These are phyloP conservation scores for Plasmodium relictum DNA, from an alignment of 169 alveolate genomes.

Conservation along the genomic window DNA sequence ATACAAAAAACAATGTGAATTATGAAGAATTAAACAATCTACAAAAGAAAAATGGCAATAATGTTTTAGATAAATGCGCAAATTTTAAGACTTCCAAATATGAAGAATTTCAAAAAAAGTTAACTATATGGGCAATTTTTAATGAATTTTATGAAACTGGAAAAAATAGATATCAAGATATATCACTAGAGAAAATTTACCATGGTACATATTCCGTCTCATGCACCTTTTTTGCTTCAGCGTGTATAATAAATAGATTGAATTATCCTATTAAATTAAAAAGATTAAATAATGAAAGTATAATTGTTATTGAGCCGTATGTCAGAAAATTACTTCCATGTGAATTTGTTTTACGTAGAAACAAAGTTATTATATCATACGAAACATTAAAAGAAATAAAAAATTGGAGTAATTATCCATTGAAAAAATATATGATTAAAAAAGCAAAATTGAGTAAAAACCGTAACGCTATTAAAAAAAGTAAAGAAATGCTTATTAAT, in stretches of 20 bases:
- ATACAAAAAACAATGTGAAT: slow-evolving; percentile 7
- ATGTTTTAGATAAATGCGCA: slow-evolving; percentile 1
- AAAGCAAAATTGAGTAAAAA: slow-evolving; percentile 28
- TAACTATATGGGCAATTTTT: slow-evolving; percentile 75
- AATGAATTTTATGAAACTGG: slow-evolving; percentile 74
- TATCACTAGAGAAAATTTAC: slow-evolving; percentile 60
- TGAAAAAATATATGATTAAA: slow-evolving; percentile 59
- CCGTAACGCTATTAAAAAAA: slow-evolving; percentile 11
- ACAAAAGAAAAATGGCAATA: slow-evolving; percentile 3
- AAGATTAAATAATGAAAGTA: slow-evolving; percentile 56
- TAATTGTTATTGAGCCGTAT: slow-evolving; percentile 53
- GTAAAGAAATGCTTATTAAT: neutral
- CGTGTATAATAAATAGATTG: slow-evolving; percentile 63
- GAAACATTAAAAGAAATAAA: slow-evolving; percentile 66
- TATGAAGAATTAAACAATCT: neutral
- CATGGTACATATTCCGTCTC: slow-evolving; percentile 68
- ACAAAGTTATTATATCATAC: slow-evolving; percentile 41
- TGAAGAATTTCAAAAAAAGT: slow-evolving; percentile 53
- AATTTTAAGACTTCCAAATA: slow-evolving; percentile 27
- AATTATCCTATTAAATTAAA: slow-evolving; percentile 67
- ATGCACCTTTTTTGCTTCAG: slow-evolving; percentile 70
- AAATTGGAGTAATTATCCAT: slow-evolving; percentile 60
- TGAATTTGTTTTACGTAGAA: slow-evolving; percentile 48
- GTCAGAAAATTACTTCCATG: slow-evolving; percentile 60
- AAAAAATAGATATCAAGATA: slow-evolving; percentile 69